phyloP scores from a whole-genome alignment of 495 filamentous ascomycete species.

The Astrothelium macrocarpum region DNA sequence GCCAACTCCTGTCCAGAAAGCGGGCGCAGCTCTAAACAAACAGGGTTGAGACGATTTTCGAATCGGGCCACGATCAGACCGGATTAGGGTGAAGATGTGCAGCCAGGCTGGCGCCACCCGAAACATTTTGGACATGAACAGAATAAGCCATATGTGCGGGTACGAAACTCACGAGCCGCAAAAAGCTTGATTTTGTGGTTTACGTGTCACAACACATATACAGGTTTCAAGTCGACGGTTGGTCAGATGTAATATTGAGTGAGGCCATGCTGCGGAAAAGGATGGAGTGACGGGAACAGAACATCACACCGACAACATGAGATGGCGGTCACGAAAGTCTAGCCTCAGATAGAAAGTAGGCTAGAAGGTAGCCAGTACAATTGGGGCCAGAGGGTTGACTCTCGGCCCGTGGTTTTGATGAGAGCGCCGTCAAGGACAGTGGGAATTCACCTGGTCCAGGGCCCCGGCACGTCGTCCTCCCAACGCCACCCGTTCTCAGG shows the following conservation, averaged over 20 bases:
- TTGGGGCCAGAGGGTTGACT: not conserved
- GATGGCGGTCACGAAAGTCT: not conserved
- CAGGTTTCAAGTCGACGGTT: too few species aligned
- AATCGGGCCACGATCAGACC: not conserved
- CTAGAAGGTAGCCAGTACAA: not conserved
- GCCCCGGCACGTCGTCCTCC: constrained; percentile 5
- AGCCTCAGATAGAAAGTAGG: not conserved
- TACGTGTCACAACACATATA: too few species aligned
- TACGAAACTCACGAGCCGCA: not conserved
- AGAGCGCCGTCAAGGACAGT: not conserved
- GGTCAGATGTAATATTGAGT: not conserved
- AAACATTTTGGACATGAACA: not conserved
- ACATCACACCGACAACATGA: too few species aligned
- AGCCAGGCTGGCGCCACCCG: not conserved
- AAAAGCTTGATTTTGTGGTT: not conserved
- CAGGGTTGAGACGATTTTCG: not conserved
- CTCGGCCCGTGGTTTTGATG: not conserved
- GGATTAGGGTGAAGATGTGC: not conserved
- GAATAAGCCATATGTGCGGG: not conserved
- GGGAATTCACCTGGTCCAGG: constrained; percentile 1
- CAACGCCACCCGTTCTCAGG: not conserved
- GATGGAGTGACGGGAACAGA: not conserved
- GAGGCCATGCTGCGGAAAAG: not conserved
- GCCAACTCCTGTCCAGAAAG: not conserved
- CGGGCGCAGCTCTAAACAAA: not conserved